Conservation (phyloP, 345 rosid genomes). For the Pistacia atlantica region DNA sequence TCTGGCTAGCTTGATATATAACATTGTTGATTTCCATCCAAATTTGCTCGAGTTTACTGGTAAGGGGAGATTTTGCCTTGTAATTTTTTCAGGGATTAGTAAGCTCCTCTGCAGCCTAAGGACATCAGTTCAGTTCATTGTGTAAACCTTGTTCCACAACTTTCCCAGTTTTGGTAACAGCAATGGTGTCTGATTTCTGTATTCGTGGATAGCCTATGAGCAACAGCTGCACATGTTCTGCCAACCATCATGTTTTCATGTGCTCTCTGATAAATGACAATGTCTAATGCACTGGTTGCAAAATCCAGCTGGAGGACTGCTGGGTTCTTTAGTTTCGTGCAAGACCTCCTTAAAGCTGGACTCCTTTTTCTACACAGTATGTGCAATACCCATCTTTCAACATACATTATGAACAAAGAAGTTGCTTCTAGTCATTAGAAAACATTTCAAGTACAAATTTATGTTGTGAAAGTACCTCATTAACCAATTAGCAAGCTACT, state of each 20-base stretch:
- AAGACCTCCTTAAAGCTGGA: conserved; percentile 73
- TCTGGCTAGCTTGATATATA: background rate
- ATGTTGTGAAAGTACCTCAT: too few species aligned
- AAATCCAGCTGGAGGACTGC: conserved; percentile 66
- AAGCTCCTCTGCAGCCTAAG: conserved; percentile 42
- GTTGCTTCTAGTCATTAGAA: background rate
- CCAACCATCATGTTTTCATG: conserved; percentile 68
- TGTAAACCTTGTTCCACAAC: conserved; percentile 60
- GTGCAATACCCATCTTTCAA: conserved; percentile 65
- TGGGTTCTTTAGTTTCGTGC: conserved; percentile 68
- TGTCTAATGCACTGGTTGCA: conserved; percentile 77
- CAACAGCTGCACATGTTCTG: conserved; percentile 53
- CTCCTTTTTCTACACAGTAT: conserved; percentile 64
- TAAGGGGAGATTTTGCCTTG: conserved; percentile 38
- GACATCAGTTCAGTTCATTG: conserved; percentile 48
- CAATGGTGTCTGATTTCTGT: conserved; percentile 54
- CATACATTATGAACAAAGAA: background rate
- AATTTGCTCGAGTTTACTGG: conserved; percentile 14
- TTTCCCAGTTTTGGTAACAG: conserved; percentile 54
- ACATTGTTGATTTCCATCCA: background rate
- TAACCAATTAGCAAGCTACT: too few species aligned
- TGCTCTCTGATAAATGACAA: conserved; percentile 50
- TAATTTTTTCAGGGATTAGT: conserved; percentile 40
- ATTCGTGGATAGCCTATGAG: conserved; percentile 60
- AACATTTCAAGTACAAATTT: too few species aligned